These are phyloP conservation scores for Hericium alpestre DNA, from an alignment of 768 basidiomycete genomes.

Conservation along the genomic window DNA sequence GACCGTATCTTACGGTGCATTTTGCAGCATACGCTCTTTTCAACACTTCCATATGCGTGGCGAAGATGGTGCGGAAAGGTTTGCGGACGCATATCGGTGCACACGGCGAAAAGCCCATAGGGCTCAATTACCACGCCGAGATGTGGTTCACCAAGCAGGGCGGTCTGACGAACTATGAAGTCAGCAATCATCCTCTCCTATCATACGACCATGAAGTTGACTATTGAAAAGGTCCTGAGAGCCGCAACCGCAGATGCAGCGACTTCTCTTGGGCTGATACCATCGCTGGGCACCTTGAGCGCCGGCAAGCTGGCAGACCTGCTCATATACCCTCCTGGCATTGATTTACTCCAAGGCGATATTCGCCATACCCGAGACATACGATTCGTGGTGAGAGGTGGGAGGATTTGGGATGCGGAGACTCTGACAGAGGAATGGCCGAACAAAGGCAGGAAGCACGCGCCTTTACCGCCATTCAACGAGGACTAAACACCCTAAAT, in stretches of 20 bases:
- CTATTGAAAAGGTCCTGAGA: slow-evolving; percentile 23
- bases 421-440: slow-evolving; percentile 68
- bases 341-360: slow-evolving; percentile 45
- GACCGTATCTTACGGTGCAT: not conserved
- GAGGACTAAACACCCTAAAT: not conserved
- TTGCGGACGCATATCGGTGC: slow-evolving; percentile 59
- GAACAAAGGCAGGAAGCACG: slow-evolving; percentile 42
- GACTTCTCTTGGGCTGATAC: slow-evolving; percentile 48
- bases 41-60: slow-evolving; percentile 59
- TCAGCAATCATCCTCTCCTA: slow-evolving; percentile 17
- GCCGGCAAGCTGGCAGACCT: slow-evolving; percentile 64
- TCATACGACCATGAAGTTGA: not conserved
- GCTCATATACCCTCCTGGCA: slow-evolving; percentile 49
- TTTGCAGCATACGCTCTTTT: slow-evolving; percentile 30
- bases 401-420: slow-evolving; percentile 59
- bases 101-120: slow-evolving; percentile 61
- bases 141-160: slow-evolving; percentile 56
- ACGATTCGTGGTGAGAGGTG: slow-evolving; percentile 49
- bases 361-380: slow-evolving; percentile 42
- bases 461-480: slow-evolving; percentile 15
- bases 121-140: slow-evolving; percentile 69
- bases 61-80: slow-evolving; percentile 58
- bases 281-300: slow-evolving; percentile 53
- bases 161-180: slow-evolving; percentile 64
- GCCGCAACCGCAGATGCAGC: slow-evolving; percentile 63